These are phyloP conservation scores for Podospora fimiseda DNA, from an alignment of 495 filamentous ascomycete species.

Conservation along the genomic window DNA sequence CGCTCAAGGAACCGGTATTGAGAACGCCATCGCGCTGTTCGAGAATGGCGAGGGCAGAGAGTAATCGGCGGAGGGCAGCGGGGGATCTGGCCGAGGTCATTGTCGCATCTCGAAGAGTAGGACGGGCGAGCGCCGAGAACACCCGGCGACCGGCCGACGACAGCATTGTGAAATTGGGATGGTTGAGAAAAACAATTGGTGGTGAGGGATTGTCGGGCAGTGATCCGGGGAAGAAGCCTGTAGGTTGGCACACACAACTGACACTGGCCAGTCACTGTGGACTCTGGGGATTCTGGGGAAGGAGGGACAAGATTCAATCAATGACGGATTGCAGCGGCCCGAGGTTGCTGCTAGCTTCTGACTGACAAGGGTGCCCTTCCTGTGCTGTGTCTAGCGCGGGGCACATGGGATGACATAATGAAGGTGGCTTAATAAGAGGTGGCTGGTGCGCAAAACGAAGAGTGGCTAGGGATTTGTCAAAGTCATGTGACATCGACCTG, in stretches of 20 bases:
- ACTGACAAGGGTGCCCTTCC: neutral
- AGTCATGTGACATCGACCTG: neutral
- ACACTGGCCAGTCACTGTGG: neutral
- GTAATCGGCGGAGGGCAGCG: slow-evolving; percentile 56
- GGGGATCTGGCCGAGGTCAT: slow-evolving; percentile 23
- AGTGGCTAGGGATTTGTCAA: neutral
- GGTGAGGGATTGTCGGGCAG: too few relatives aligned
- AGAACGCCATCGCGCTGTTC: slow-evolving; percentile 91
- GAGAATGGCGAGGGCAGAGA: slow-evolving; percentile 84
- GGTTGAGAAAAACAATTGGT: slow-evolving; percentile 10
- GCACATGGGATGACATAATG: neutral
- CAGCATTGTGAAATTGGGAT: slow-evolving; percentile 16
- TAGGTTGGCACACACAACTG: too few relatives aligned
- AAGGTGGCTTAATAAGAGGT: neutral
- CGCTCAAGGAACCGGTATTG: slow-evolving; percentile 72
- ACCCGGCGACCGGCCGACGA: slow-evolving; percentile 23
- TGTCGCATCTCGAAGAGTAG: slow-evolving; percentile 18
- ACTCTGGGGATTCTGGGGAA: neutral
- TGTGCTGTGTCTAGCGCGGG: slow-evolving; percentile 1
- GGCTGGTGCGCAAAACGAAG: neutral
- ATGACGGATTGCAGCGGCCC: slow-evolving; percentile 30
- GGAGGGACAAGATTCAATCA: neutral
- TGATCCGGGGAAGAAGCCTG: neutral
- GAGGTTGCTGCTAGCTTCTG: slow-evolving; percentile 17
- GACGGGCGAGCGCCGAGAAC: slow-evolving; percentile 25